Percentiles rank a stretch among this genome's conserved stretches.
These are phyloP conservation scores for Penicillium griseofulvum DNA, from an alignment of 2,329 filamentous ascomycete species.

Conservation along the genomic window DNA sequence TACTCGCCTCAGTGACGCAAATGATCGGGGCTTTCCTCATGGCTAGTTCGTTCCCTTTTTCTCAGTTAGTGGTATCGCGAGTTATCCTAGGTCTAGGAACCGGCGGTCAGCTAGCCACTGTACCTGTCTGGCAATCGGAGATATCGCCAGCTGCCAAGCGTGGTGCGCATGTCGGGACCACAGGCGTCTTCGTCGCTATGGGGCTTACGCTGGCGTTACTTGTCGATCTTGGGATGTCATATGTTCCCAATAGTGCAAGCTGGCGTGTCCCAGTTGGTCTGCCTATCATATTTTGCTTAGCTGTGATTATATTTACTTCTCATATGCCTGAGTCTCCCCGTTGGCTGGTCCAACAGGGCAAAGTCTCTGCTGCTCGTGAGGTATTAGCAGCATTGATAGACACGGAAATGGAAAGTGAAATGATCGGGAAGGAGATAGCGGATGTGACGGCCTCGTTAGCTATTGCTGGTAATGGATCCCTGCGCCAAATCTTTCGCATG, in stretches of 20 bases:
- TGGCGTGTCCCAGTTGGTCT: constrained; percentile 16
- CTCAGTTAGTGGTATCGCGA: constrained; percentile 12
- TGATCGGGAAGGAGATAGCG: constrained; percentile 7
- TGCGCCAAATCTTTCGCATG: constrained; percentile 15
- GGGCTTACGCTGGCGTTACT: constrained; percentile 11
- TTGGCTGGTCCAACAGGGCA: constrained; percentile 12
- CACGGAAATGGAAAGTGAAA: neutral
- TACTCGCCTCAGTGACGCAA: constrained; percentile 5
- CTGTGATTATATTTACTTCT: constrained; percentile 5
- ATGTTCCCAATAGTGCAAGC: constrained; percentile 7
- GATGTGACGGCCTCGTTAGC: constrained; percentile 11
- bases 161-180: constrained; percentile 12
- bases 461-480: constrained; percentile 7
- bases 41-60: constrained; percentile 10
- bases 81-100: constrained; percentile 13
- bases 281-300: constrained; percentile 11
- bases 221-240: constrained; percentile 17
- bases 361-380: constrained; percentile 5
- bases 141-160: constrained; percentile 12
- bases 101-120: constrained; percentile 12
- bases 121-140: constrained; percentile 17
- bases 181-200: constrained; percentile 4
- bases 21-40: constrained; percentile 13
- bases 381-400: constrained; percentile 10
- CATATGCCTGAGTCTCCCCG: constrained; percentile 19